Evolutionary conservation across 257 asterid species (phyloP).

Genomic region (Solanum sitiens): DNA sequence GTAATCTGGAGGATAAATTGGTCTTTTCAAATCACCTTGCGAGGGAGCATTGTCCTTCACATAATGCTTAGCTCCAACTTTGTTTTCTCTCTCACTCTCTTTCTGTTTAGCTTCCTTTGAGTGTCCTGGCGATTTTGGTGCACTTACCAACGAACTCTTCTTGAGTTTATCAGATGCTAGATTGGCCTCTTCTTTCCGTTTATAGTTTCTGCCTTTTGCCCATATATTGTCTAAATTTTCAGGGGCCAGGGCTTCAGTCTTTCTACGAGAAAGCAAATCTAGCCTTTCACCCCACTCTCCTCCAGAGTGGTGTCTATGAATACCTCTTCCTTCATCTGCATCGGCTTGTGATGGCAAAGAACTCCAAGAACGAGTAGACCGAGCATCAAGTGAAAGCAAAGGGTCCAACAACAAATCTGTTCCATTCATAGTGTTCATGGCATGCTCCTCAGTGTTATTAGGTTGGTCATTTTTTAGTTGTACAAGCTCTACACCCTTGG

Average conservation of each 20-base stretch:
- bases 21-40: background rate
- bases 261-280: conserved; percentile 63
- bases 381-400: conserved; percentile 64
- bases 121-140: conserved; percentile 29
- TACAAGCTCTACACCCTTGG: conserved; percentile 87
- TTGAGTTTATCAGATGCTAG: conserved; percentile 18
- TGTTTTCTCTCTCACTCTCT: conserved; percentile 14
- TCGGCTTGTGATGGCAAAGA: conserved; percentile 37
- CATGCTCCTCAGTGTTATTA: conserved; percentile 17
- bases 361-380: conserved; percentile 65
- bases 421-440: conserved; percentile 19
- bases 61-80: background rate
- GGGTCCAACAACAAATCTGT: conserved; percentile 56
- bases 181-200: conserved; percentile 33
- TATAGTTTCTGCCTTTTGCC: conserved; percentile 82
- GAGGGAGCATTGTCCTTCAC: background rate
- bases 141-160: conserved; percentile 23
- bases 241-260: conserved; percentile 76
- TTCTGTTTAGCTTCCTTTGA: conserved; percentile 33
- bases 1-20: background rate
- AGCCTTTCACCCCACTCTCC: conserved; percentile 83
- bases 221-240: conserved; percentile 94
- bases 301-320: conserved; percentile 43
- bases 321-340: conserved; percentile 35
- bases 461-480: conserved; percentile 62